phyloP scores from a whole-genome alignment of 768 basidiomycete genomes.

The Scleroderma citrinum region DNA sequence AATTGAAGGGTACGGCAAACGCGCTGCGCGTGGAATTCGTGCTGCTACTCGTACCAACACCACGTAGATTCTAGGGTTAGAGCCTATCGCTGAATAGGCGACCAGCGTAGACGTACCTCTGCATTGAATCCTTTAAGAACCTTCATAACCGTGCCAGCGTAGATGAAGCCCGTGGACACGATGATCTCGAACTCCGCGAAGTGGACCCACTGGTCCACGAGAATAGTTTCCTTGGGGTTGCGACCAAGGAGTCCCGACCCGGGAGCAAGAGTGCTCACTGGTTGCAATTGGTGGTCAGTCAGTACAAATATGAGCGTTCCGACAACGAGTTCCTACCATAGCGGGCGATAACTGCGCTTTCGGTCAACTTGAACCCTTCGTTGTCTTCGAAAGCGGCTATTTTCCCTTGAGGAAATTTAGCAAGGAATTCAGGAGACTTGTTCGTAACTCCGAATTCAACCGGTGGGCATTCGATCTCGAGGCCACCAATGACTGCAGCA shows the following conservation, averaged over 20 bases:
- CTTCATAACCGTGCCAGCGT: neutral
- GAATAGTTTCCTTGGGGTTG: slow-evolving; percentile 3
- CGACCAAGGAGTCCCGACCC: slow-evolving; percentile 10
- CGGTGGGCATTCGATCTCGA: slow-evolving; percentile 3
- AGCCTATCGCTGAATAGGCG: neutral
- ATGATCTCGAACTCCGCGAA: slow-evolving; percentile 7
- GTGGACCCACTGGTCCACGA: slow-evolving; percentile 18
- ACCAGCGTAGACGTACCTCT: neutral
- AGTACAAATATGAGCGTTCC: neutral
- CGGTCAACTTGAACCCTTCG: slow-evolving; percentile 2
- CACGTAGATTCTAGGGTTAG: neutral
- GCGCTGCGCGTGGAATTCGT: neutral
- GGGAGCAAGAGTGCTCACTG: slow-evolving; percentile 9
- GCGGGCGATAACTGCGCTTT: slow-evolving; percentile 6
- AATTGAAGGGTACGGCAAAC: slow-evolving; percentile 4
- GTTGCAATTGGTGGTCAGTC: neutral
- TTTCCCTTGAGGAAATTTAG: slow-evolving; percentile 2
- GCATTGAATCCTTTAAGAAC: neutral
- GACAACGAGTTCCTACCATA: slow-evolving; percentile 1
- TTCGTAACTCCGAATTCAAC: slow-evolving; percentile 9
- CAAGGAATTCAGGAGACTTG: slow-evolving; percentile 4
- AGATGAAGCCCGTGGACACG: neutral
- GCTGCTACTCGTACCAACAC: neutral
- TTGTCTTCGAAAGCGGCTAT: slow-evolving; percentile 5
- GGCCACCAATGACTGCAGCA: neutral